Conservation (phyloP, 805 yeast genomes). For the Suhomyces tanzawaensis region DNA sequence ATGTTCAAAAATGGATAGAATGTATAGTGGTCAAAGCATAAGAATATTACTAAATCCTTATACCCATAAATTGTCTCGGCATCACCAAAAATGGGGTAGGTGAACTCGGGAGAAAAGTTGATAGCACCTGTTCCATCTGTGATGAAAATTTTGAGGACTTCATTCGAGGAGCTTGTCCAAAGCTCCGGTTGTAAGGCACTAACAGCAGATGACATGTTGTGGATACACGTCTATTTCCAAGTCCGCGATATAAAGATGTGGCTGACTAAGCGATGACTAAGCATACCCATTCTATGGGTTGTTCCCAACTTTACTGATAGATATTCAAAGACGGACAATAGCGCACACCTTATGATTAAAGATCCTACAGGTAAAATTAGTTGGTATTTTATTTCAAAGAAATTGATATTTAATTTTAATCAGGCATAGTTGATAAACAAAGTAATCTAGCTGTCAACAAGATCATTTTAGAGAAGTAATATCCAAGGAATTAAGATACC, state of each 20-base stretch:
- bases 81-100: constrained; percentile 93
- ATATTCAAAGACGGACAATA: no score
- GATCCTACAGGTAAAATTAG: background rate
- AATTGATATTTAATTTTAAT: no score
- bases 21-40: constrained; percentile 70
- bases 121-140: constrained; percentile 59
- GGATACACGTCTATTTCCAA: background rate
- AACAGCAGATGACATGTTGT: constrained; percentile 1
- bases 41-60: constrained; percentile 60
- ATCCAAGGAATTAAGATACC: constrained; percentile 3
- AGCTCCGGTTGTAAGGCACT: constrained; percentile 53
- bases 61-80: constrained; percentile 87
- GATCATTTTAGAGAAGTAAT: background rate
- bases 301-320: no score
- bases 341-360: no score
- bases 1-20: constrained; percentile 71
- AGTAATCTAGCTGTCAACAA: background rate
- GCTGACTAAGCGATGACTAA: constrained; percentile 2
- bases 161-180: constrained; percentile 77
- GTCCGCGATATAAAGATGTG: background rate
- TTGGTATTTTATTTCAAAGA: background rate
- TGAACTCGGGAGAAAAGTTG: constrained; percentile 70
- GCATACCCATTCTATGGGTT: background rate
- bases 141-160: constrained; percentile 53
- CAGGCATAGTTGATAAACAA: background rate